A percentile compares a stretch with the other conserved stretches of the same genome.
phyloP scores from a whole-genome alignment of 345 rosid genomes.

The Xanthoceras sorbifolium region DNA sequence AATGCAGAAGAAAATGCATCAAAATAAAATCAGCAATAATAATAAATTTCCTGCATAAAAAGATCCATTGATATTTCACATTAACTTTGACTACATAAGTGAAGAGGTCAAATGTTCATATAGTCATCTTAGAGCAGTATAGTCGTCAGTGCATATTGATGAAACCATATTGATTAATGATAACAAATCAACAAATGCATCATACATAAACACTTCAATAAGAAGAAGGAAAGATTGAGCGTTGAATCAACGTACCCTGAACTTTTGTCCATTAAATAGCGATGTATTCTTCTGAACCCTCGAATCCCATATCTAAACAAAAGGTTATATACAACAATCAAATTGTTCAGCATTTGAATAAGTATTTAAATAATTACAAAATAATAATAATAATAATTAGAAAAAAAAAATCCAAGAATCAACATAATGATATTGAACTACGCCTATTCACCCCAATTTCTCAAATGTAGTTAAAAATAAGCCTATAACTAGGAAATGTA shows the following conservation, averaged over 20 bases:
- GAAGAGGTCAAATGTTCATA: not conserved
- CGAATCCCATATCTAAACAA: slow-evolving; percentile 64
- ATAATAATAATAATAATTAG: too few species aligned
- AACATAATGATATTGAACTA: not conserved
- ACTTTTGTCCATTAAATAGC: slow-evolving; percentile 78
- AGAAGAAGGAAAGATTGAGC: not conserved
- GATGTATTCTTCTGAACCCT: slow-evolving; percentile 60
- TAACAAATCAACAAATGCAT: not conserved
- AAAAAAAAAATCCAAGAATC: not conserved
- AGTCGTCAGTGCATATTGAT: not conserved
- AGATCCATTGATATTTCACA: too few species aligned
- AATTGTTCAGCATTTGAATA: not conserved
- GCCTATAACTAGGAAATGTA: not conserved
- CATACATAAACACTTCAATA: not conserved
- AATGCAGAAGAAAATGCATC: not conserved
- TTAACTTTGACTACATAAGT: not conserved
- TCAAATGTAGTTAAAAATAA: not conserved
- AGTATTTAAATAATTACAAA: not conserved
- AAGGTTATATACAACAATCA: not conserved
- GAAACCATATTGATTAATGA: not conserved
- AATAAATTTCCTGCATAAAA: not conserved
- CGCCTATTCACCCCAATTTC: not conserved
- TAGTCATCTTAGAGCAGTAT: too few species aligned
- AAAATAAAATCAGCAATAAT: slow-evolving; percentile 11
- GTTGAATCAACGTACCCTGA: slow-evolving; percentile 53